Evolutionary conservation across 371 early-diverging fungal species (phyloP).

Genomic region (Apophysomyces elegans): DNA sequence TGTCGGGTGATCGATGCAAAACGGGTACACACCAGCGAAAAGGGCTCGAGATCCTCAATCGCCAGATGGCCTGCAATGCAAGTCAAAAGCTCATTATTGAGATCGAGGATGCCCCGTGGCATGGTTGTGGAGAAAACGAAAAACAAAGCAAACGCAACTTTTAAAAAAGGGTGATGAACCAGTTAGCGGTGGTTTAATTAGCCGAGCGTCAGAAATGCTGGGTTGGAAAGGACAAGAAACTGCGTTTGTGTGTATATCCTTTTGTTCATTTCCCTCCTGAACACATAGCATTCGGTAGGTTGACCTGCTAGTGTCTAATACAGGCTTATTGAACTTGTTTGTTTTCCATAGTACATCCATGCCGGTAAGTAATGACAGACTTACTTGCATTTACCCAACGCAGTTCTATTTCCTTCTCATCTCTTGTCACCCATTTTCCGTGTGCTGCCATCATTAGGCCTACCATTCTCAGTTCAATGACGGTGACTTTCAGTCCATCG

Average conservation of each 20-base stretch:
- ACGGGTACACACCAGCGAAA: constrained; percentile 37
- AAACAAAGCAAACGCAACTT: constrained; percentile 4
- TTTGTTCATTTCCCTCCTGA: neutral
- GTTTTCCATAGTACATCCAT: neutral
- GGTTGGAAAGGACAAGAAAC: constrained; percentile 6
- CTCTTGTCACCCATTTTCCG: constrained; percentile 3
- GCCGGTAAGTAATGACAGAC: constrained; percentile 7
- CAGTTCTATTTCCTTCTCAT: neutral
- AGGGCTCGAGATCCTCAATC: constrained; percentile 26
- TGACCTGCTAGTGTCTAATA: neutral
- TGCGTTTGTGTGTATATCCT: neutral
- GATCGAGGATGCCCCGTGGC: constrained; percentile 15
- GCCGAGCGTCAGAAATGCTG: neutral
- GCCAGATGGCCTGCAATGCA: constrained; percentile 42
- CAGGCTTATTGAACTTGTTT: neutral
- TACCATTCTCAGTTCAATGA: constrained; percentile 93
- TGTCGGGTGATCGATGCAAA: constrained; percentile 36
- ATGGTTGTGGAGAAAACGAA: constrained; percentile 2
- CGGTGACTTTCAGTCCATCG: constrained; percentile 72
- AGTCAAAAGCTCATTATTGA: constrained; percentile 45
- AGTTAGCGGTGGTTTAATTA: neutral
- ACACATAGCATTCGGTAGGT: neutral
- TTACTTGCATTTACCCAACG: neutral
- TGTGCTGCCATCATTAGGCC: constrained; percentile 53
- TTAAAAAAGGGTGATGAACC: neutral